Base-by-base conservation (phyloP, 257 asterid genomes). In the Fraxinus pennsylvanica region DNA sequence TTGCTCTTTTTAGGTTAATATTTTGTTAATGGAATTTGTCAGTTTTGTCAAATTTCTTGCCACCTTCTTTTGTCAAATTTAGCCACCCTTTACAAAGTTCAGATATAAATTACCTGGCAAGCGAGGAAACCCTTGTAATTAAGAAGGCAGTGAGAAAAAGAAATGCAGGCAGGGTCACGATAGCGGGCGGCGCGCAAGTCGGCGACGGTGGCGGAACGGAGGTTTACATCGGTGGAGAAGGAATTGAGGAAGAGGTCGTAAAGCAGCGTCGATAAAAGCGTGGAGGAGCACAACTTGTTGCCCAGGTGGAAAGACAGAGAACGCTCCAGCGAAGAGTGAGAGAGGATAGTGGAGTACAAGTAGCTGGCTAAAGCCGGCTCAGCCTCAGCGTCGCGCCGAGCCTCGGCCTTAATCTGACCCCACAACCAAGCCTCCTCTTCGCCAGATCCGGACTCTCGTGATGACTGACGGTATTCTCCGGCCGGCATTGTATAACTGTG, bases 281-380 rank as follows among this genome's bases (percentile, higher is more conserved):
- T 94, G 6, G 97, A 91, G 50, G 92, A 92, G 87, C 97, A 91
- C 41, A 94, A 96, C 92, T 92, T 91, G 85, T 94, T 94, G 0
- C 94, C 99, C 71, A 94, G 76, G 80, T 92, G 97, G 78, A 94
- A 94, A 25, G 97, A 89, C 43, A 94, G 88, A 0, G 97, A 92
- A 19, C 97, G 94, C 72, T 91, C 97, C 25, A 94, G 77, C 8
- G 96, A 94, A 52, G 97, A 82, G 88, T 94, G 99, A 72, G 97
- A 83, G 14, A 94, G 89, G 80, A 94, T 89, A 4, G 97, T 92
- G 36, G 97, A 90, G 86, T 91, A 92, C 54, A 94, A 71, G 83
- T 90, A 92, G 82, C 97, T 92, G 57, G 96, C 97, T 9, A 92
- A 82, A 70, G 97, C 96, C 45, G 99, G 97, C 86, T 94, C 97